phyloP scores from a whole-genome alignment of 805 yeast genomes.

The Diddensiella santjacobensis region DNA sequence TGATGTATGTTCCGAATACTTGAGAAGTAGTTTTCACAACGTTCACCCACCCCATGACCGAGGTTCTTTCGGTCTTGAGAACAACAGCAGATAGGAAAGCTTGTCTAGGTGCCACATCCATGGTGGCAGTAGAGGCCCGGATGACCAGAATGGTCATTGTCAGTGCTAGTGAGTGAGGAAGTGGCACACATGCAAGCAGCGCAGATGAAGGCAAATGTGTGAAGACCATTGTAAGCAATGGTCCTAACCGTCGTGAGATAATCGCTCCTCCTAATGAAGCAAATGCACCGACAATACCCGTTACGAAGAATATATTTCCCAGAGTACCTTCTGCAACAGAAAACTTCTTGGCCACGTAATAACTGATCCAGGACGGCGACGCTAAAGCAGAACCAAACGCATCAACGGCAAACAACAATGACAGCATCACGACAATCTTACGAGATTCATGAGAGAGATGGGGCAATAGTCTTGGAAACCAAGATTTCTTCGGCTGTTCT shows the following conservation, averaged over 20 bases:
- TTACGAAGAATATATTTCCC: slow-evolving; percentile 64
- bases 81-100: slow-evolving; percentile 68
- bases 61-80: slow-evolving; percentile 59
- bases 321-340: slow-evolving; percentile 50
- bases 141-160: slow-evolving; percentile 52
- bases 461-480: slow-evolving; percentile 17
- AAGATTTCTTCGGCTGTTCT: background rate
- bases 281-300: slow-evolving; percentile 58
- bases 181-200: slow-evolving; percentile 53
- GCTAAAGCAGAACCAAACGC: slow-evolving; percentile 81
- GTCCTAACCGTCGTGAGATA: slow-evolving; percentile 61
- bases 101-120: slow-evolving; percentile 91
- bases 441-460: slow-evolving; percentile 26
- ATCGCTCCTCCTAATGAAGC: slow-evolving; percentile 45
- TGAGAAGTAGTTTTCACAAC: slow-evolving; percentile 80
- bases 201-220: slow-evolving; percentile 77
- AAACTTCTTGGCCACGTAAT: slow-evolving; percentile 62
- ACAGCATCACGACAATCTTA: slow-evolving; percentile 26
- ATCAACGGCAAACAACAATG: slow-evolving; percentile 61
- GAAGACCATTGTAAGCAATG: slow-evolving; percentile 65
- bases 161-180: slow-evolving; percentile 36
- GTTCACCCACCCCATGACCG: slow-evolving; percentile 80
- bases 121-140: slow-evolving; percentile 62
- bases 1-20: slow-evolving; percentile 70
- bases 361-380: slow-evolving; percentile 80